Evolutionary conservation across 2,329 filamentous ascomycete genomes (phyloP), one percentile per base, ranked within the genome.

Genomic region (Colletotrichum lindemuthianum): DNA sequence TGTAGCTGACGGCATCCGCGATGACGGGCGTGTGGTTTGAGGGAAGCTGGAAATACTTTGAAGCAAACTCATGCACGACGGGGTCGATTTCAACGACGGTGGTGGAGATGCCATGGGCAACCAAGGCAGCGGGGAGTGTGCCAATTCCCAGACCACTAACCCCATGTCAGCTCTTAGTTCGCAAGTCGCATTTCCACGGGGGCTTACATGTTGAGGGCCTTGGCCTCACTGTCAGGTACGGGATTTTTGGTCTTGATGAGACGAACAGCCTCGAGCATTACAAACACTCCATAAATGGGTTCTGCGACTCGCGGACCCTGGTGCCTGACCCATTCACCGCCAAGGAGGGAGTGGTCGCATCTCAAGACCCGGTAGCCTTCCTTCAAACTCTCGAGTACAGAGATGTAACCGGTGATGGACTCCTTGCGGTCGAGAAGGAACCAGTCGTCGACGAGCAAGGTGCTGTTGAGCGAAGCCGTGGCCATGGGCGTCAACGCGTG

Each of bases 21-120:
- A 98, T 89, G 57, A 92, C 86, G n/a, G 90, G 85, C 0, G 87
- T 92, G 77, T 96, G 92, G 70, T 95, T 92, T 24, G 83, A 74
- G 3, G 90, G 90, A 6, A 98, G 86, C 58, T 85, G 83, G 78
- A 99, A 99, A 78, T 97, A 95, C 71, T 92, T 88, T 34, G 81
- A 82, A 4, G 96, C 94, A 74, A 93, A 96, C 54, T 91, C 85
- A 75, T 97, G 87, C 32, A 99, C 94, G 1, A 91, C 88, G 0
- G 94, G 94, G 72, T 99, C 96, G 59, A 99, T 92, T 76, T 99
- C 96, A 13, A 99, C 91, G 66, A 97, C 90, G 0, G 95, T 98
- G 1, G 95, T 98, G 71, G 94, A 86, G 73, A 99, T 92, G 4
- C 93, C 93, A 71, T 97, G 96, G 6, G 88, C 84, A 60, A 97